These are phyloP conservation scores for Cladophialophora immunda DNA, from an alignment of 2,329 filamentous ascomycete genomes.

Conservation along the genomic window DNA sequence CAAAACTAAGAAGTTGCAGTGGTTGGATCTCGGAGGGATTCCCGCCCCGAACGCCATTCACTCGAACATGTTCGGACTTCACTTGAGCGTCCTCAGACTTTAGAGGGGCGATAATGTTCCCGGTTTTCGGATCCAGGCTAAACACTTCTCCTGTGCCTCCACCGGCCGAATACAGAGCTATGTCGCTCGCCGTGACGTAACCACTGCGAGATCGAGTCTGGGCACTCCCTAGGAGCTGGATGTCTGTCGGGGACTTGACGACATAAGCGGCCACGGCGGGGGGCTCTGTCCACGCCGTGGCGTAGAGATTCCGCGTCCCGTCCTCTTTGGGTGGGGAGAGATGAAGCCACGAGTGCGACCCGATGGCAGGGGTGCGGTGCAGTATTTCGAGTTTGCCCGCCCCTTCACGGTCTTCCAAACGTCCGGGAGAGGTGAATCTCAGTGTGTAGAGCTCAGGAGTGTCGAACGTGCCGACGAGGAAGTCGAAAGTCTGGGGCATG, in stretches of 20 bases:
- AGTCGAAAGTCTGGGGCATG: constrained; percentile 34
- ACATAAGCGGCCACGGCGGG: constrained; percentile 39
- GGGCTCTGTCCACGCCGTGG: constrained; percentile 42
- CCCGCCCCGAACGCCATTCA: background rate
- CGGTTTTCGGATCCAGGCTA: constrained; percentile 36
- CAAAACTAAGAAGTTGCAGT: constrained; percentile 38
- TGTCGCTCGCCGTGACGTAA: constrained; percentile 38
- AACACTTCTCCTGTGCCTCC: constrained; percentile 42
- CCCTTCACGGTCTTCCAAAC: no score
- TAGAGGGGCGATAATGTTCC: constrained; percentile 27
- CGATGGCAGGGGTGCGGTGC: constrained; percentile 37
- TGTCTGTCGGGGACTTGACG: constrained; percentile 36
- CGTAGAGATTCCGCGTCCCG: constrained; percentile 35
- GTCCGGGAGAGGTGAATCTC: constrained; percentile 38
- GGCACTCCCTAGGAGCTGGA: constrained; percentile 36
- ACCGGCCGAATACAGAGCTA: constrained; percentile 40
- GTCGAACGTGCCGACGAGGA: constrained; percentile 42
- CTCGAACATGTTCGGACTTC: background rate
- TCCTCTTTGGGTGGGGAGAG: constrained; percentile 30
- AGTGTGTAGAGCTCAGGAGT: constrained; percentile 41
- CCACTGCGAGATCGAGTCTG: constrained; percentile 38
- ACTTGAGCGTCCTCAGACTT: background rate
- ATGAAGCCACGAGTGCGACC: constrained; percentile 42
- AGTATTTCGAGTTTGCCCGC: constrained; percentile 32
- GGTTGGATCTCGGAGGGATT: constrained; percentile 21